These are phyloP conservation scores for Candida railenensis DNA, from an alignment of 805 yeast genomes.

Conservation along the genomic window DNA sequence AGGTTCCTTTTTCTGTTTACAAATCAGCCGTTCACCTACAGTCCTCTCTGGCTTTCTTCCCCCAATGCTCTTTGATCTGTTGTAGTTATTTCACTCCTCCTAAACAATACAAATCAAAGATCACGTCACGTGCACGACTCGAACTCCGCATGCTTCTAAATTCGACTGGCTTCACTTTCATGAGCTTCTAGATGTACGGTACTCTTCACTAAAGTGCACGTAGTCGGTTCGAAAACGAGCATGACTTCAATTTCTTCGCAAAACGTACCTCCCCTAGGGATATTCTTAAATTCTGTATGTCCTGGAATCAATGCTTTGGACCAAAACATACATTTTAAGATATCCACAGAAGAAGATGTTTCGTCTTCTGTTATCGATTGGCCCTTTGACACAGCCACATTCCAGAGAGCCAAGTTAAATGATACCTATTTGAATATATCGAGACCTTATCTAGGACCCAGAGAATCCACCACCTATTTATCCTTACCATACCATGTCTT, in stretches of 20 bases:
- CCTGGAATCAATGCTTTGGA: constrained; percentile 35
- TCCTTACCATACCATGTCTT: constrained; percentile 52
- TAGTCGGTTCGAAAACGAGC: no score
- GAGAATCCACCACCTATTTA: constrained; percentile 52
- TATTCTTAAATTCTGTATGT: constrained; percentile 34
- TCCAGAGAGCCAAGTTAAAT: constrained; percentile 17
- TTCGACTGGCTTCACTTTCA: no score
- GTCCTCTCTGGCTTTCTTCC: no score
- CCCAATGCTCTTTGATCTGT: no score
- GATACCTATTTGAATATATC: constrained; percentile 33
- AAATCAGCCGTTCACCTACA: no score
- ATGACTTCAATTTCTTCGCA: constrained; percentile 3
- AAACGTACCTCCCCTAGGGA: constrained; percentile 7
- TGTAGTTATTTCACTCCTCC: no score
- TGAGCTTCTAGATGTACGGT: no score
- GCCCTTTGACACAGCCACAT: constrained; percentile 21
- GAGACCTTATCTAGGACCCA: constrained; percentile 33
- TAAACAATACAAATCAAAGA: no score
- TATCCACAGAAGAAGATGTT: constrained; percentile 12
- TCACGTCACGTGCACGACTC: no score
- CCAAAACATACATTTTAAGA: constrained; percentile 31
- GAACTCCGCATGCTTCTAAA: no score
- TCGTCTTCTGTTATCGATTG: constrained; percentile 15
- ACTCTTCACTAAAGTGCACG: no score
- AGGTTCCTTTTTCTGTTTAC: no score